Percentiles rank a stretch among this genome's conserved stretches.
phyloP scores from a whole-genome alignment of 257 asterid species.

The Cruciata laevipes region DNA sequence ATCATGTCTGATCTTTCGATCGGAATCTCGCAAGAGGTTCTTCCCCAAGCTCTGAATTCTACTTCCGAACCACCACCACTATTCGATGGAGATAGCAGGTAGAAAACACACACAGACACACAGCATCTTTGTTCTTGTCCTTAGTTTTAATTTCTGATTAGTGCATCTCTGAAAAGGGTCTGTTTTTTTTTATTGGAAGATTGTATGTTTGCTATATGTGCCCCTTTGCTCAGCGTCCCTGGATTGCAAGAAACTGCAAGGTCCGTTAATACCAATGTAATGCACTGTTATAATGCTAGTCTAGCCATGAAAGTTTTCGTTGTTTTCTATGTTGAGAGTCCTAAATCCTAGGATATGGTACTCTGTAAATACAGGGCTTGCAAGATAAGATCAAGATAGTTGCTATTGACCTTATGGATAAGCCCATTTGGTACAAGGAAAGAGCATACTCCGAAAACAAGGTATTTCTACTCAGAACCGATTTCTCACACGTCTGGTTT shows the following conservation, averaged over 20 bases:
- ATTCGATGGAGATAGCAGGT: conserved; percentile 72
- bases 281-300: too few species aligned
- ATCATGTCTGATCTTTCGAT: neutral
- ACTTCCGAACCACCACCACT: conserved; percentile 56
- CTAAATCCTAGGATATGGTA: neutral
- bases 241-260: conserved; percentile 73
- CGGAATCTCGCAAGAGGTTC: conserved; percentile 38
- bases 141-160: neutral
- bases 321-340: neutral
- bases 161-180: neutral
- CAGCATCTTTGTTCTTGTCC: too few species aligned
- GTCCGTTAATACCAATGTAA: too few species aligned
- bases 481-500: neutral
- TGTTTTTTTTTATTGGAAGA: conserved; percentile 29
- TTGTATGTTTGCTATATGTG: conserved; percentile 50
- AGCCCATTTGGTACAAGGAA: conserved; percentile 60
- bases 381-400: conserved; percentile 47
- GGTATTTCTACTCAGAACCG: conserved; percentile 19
- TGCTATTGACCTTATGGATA: conserved; percentile 46
- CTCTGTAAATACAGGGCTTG: conserved; percentile 31
- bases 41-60: conserved; percentile 48
- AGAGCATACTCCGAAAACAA: conserved; percentile 46
- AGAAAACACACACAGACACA: neutral
- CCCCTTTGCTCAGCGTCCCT: conserved; percentile 67
- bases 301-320: neutral